Conservation (phyloP, 129 eudicot genomes). For the Arctium minus region DNA sequence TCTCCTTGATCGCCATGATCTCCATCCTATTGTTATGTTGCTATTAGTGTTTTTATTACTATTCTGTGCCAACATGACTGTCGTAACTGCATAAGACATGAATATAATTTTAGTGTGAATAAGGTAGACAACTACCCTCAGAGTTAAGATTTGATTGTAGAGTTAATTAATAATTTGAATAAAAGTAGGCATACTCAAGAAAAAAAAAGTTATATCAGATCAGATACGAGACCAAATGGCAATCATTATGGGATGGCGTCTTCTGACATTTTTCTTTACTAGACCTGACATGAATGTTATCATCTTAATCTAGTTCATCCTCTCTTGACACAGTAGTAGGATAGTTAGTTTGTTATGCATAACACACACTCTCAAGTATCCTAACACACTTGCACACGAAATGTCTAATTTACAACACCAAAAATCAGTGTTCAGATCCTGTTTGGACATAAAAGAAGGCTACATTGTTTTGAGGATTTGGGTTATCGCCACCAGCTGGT, state of each 20-base stretch:
- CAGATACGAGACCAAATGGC: neutral
- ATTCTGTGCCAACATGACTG: neutral
- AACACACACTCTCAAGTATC: too few species aligned
- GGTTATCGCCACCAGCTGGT: neutral
- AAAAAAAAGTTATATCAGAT: neutral
- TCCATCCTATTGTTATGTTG: neutral
- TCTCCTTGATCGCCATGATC: neutral
- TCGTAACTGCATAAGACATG: neutral
- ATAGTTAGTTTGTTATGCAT: too few species aligned
- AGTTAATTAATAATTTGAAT: neutral
- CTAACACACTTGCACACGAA: too few species aligned
- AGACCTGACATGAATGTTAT: neutral
- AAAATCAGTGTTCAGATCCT: too few species aligned
- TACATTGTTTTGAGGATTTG: too few species aligned
- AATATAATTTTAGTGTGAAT: neutral
- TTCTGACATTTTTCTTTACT: neutral
- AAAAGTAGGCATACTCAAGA: neutral
- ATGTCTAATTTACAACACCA: too few species aligned
- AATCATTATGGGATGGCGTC: neutral
- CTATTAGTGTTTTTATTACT: neutral
- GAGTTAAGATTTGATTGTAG: neutral
- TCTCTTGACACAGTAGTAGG: neutral
- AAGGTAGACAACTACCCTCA: neutral
- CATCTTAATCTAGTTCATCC: neutral
- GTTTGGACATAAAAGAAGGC: too few species aligned